These are phyloP conservation scores for Ophiostoma tasmaniense DNA, from an alignment of 2,329 filamentous ascomycete genomes.

Conservation along the genomic window DNA sequence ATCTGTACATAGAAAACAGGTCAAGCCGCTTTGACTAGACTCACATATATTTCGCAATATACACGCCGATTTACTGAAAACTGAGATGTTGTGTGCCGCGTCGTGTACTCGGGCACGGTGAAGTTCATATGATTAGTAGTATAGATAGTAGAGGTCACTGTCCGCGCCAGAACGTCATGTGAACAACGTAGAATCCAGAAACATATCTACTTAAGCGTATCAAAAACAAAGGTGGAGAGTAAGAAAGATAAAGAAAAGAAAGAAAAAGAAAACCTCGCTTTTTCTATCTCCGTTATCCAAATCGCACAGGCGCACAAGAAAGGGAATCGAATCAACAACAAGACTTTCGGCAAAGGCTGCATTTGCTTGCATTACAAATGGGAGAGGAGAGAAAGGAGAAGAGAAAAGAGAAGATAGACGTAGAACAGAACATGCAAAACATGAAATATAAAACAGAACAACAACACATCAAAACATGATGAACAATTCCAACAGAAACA, in stretches of 20 bases:
- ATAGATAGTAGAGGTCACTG: not conserved
- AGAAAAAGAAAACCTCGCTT: not conserved
- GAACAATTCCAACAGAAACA: not conserved
- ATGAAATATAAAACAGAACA: not conserved
- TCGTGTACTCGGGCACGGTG: not conserved
- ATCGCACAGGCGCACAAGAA: slow-evolving; percentile 6
- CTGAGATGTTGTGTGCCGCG: not conserved
- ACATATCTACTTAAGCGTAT: not conserved
- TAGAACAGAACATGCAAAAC: not conserved
- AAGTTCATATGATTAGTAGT: not conserved
- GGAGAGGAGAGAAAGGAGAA: not conserved
- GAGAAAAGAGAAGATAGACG: not conserved
- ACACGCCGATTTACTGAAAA: not conserved
- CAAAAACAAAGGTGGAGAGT: not conserved
- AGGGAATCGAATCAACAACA: not conserved
- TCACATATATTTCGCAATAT: not conserved
- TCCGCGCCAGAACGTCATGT: not conserved
- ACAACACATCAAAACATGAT: not conserved
- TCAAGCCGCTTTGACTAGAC: not conserved
- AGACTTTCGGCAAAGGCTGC: slow-evolving; percentile 1
- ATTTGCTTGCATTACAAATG: not conserved
- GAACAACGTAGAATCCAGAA: not conserved
- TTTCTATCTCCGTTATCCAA: slow-evolving; percentile 4
- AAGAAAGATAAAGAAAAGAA: not conserved
- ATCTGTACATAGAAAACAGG: not conserved